Evolutionary conservation across 148 eudicot species (phyloP).

Genomic region (Vaccinium corymbosum): DNA sequence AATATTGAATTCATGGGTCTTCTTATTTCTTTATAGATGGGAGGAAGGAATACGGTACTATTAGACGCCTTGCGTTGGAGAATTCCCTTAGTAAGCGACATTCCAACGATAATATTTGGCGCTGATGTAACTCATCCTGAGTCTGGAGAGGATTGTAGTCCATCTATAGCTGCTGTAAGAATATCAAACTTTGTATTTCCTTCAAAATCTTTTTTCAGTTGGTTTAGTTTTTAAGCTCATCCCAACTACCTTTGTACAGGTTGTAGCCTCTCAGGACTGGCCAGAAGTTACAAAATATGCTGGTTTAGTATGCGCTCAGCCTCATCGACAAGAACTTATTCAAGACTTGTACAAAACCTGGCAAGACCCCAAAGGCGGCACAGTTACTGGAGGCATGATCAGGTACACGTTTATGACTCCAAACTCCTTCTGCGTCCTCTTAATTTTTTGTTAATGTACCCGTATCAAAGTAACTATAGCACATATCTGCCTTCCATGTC

Average conservation of each 20-base stretch:
- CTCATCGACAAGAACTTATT: constrained; percentile 89
- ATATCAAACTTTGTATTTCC: neutral
- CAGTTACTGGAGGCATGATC: constrained; percentile 77
- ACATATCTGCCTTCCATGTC: neutral
- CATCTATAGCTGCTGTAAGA: constrained; percentile 90
- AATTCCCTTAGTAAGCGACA: constrained; percentile 83
- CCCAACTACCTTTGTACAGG: constrained; percentile 35
- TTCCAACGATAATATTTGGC: constrained; percentile 87
- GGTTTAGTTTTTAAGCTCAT: neutral
- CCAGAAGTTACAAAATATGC: constrained; percentile 90
- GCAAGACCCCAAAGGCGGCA: constrained; percentile 72
- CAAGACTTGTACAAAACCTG: constrained; percentile 79
- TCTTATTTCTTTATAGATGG: constrained; percentile 41
- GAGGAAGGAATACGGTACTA: constrained; percentile 87
- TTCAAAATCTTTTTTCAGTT: neutral
- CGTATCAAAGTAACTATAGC: neutral
- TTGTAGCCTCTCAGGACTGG: constrained; percentile 96
- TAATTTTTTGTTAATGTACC: neutral
- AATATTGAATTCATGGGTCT: neutral
- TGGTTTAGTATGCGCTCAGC: constrained; percentile 84
- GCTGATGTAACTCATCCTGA: constrained; percentile 97
- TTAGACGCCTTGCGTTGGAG: constrained; percentile 63
- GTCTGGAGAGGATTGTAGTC: constrained; percentile 81
- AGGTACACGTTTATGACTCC: constrained; percentile 32
- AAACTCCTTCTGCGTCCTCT: neutral